Evolutionary conservation across 768 basidiomycete species (phyloP).

Genomic region (Collybiopsis luxurians): DNA sequence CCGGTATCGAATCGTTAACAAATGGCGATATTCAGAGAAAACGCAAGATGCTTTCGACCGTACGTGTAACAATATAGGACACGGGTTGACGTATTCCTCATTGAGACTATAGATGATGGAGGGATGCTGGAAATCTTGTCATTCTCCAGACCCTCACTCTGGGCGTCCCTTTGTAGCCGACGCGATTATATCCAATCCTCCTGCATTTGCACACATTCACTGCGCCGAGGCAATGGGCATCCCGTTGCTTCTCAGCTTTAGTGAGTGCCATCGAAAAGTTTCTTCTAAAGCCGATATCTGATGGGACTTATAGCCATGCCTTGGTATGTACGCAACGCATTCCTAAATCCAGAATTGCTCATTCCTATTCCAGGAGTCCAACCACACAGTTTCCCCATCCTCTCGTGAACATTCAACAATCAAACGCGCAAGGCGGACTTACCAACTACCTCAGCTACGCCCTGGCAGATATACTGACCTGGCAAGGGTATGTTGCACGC

Average conservation of each 20-base stretch:
- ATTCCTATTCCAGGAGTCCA: slow-evolving; percentile 34
- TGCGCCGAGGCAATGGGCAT: slow-evolving; percentile 64
- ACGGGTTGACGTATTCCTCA: background rate
- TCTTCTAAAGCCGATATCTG: background rate
- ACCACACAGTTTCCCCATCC: slow-evolving; percentile 60
- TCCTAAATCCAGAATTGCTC: background rate
- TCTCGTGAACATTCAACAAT: slow-evolving; percentile 53
- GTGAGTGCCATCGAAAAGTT: slow-evolving; percentile 29
- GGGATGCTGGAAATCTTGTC: slow-evolving; percentile 56
- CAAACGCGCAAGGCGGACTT: slow-evolving; percentile 50
- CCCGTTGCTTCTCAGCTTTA: slow-evolving; percentile 55
- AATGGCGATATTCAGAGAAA: slow-evolving; percentile 64
- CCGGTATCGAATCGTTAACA: slow-evolving; percentile 52
- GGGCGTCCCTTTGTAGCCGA: slow-evolving; percentile 53
- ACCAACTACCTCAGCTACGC: slow-evolving; percentile 60
- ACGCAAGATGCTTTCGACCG: slow-evolving; percentile 53
- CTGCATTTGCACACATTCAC: slow-evolving; percentile 63
- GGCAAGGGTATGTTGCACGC: slow-evolving; percentile 54
- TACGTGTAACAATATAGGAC: slow-evolving; percentile 9
- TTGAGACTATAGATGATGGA: slow-evolving; percentile 46
- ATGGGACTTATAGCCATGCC: slow-evolving; percentile 53
- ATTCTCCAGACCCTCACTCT: slow-evolving; percentile 41
- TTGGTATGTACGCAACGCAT: slow-evolving; percentile 33
- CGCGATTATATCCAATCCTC: slow-evolving; percentile 67
- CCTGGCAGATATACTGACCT: slow-evolving; percentile 57